Evolutionary conservation across 176 grass and related monocot species (phyloP), one percentile per base, ranked within the genome.

Genomic region (Carex myosuroides): DNA sequence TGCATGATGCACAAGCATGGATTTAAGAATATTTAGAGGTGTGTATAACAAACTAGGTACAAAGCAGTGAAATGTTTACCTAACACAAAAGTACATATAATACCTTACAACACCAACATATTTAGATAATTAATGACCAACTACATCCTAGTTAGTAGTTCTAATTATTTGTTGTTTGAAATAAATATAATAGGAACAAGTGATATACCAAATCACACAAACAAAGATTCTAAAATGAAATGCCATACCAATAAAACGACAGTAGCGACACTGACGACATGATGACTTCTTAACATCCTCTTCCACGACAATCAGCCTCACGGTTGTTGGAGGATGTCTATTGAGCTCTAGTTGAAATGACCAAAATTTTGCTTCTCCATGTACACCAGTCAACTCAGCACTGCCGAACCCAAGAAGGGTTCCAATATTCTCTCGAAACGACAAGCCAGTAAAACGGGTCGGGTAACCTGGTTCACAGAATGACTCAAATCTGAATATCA

Each of bases 311-410:
- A 98, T 88, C 85, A 93, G 66, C 85, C 86, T 85, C 41, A 93
- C 77, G 41, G 88, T 82, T 55, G 89, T 89, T 0, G 85, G 92
- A 10, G 90, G 91, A 84, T 93, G 92, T 80, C 75, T 89, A 77
- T 86, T 88, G 53, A 93, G 88, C 88, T 95, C 88, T 8, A 93
- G 86, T 79, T 93, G 91, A 89, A 98, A 98, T 24, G 89, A 95
- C 88, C 89, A 92, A 81, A 88, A 91, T 81, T 79, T 85, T 85
- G 86, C 78, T 65, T 90, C 89, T 1, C 88, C 91, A 61, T 89
- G 90, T n/a, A 21, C 91, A 71, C 83, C 83, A 67, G 84, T 89
- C 48, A 76, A 30, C 93, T 98, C 96, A 14, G 82, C 75, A 59
- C 88, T 83, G 30, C 87, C 89, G 24, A 88, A 91, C 56, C 85